Conservation (phyloP, 2,329 filamentous ascomycete species). For the Teratosphaeria gauchensis region DNA sequence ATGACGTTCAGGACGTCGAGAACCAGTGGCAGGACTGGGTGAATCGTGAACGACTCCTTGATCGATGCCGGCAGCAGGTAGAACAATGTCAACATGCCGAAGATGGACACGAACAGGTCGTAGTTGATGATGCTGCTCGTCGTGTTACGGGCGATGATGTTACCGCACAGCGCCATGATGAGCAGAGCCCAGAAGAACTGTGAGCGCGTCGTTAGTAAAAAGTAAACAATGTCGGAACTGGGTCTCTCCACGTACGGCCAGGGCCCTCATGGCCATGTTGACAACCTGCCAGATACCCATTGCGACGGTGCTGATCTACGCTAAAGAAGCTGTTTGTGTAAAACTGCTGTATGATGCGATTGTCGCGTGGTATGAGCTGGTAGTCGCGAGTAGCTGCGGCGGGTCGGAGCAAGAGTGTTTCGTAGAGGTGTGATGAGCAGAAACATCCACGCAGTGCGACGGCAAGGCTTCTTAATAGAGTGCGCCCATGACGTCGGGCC, state of each 20-base stretch:
- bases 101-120: conserved; percentile 59
- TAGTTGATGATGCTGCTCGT: conserved; percentile 49
- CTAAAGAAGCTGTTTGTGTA: not conserved
- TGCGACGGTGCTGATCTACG: not conserved
- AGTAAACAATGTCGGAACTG: not conserved
- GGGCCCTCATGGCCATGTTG: not conserved
- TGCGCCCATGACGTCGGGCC: not conserved
- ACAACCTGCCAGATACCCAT: not conserved
- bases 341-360: not conserved
- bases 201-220: not conserved
- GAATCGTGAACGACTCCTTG: conserved; percentile 42
- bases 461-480: not conserved
- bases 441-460: not conserved
- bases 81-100: conserved; percentile 56
- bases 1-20: conserved; percentile 52
- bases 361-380: not conserved
- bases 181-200: conserved; percentile 53
- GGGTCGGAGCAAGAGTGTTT: not conserved
- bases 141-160: conserved; percentile 49
- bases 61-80: conserved; percentile 51
- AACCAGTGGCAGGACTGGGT: conserved; percentile 43
- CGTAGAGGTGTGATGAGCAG: not conserved
- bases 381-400: not conserved
- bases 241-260: not conserved
- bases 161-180: conserved; percentile 51